Evolutionary conservation across 371 early-diverging fungal species (phyloP).

Genomic region (Encephalitozoon hellem): DNA sequence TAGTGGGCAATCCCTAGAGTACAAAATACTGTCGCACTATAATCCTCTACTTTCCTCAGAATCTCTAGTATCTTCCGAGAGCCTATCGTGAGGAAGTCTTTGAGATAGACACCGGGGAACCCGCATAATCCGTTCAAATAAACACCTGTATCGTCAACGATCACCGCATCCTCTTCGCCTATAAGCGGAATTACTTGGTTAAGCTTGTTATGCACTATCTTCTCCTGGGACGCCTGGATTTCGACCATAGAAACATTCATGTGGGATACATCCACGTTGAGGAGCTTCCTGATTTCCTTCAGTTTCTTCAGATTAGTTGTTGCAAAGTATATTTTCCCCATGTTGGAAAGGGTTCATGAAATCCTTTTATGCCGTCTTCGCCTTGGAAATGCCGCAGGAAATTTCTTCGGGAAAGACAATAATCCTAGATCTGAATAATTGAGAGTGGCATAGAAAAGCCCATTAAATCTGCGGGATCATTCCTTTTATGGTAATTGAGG

Average conservation of each 20-base stretch:
- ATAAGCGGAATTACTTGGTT: not conserved
- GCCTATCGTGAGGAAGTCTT: constrained; percentile 23
- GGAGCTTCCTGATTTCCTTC: not conserved
- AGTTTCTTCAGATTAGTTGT: constrained; percentile 10
- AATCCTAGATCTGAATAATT: too few relatives aligned
- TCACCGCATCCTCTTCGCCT: not conserved
- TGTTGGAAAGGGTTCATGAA: not conserved
- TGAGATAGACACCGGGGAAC: constrained; percentile 32
- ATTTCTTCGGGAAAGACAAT: too few relatives aligned
- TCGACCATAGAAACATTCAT: constrained; percentile 3
- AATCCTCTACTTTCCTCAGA: not conserved
- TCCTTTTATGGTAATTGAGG: not conserved
- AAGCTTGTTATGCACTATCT: not conserved
- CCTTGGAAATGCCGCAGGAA: not conserved
- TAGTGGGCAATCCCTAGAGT: not conserved
- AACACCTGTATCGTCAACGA: constrained; percentile 17
- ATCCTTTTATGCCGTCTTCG: not conserved
- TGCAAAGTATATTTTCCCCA: constrained; percentile 22
- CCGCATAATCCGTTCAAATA: not conserved
- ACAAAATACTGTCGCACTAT: constrained; percentile 4
- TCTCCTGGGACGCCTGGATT: constrained; percentile 16
- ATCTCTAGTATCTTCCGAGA: constrained; percentile 7
- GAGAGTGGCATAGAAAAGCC: not conserved
- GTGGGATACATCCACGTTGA: not conserved
- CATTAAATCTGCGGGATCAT: not conserved